A percentile compares a stretch with the other conserved stretches of the same genome.
phyloP scores from a whole-genome alignment of 495 filamentous ascomycete species.

The Aspergillus heteromorphus region DNA sequence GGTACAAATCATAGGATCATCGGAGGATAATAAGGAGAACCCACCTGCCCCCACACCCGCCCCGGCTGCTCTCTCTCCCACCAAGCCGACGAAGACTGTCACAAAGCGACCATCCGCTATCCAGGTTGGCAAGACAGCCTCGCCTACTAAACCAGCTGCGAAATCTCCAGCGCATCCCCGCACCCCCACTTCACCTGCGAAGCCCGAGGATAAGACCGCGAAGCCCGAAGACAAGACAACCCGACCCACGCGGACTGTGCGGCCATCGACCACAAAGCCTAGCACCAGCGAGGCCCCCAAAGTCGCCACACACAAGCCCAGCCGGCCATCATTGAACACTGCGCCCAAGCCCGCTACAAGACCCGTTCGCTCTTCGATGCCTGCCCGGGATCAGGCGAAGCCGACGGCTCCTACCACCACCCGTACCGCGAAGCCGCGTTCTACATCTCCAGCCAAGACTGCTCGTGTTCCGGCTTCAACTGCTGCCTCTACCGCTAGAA shows the following conservation, averaged over 20 bases:
- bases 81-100: constrained; percentile 26
- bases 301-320: constrained; percentile 26
- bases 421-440: constrained; percentile 46
- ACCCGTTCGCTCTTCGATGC: constrained; percentile 27
- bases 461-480: constrained; percentile 56
- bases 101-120: constrained; percentile 40
- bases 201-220: constrained; percentile 13
- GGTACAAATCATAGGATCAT: not conserved
- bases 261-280: constrained; percentile 10
- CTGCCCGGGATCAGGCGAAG: constrained; percentile 27
- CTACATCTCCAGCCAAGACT: constrained; percentile 61
- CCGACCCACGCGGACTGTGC: constrained; percentile 13
- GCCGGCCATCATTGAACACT: constrained; percentile 28
- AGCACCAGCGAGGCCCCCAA: constrained; percentile 26
- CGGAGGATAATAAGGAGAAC: constrained; percentile 14
- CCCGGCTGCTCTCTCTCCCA: constrained; percentile 14
- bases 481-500: constrained; percentile 54
- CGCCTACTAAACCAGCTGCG: constrained; percentile 23
- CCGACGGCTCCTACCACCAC: constrained; percentile 16
- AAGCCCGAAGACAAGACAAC: constrained; percentile 16
- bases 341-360: constrained; percentile 24
- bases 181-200: constrained; percentile 15
- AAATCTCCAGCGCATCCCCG: constrained; percentile 20
- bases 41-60: constrained; percentile 11
- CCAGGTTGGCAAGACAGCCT: constrained; percentile 29